These are phyloP conservation scores for Metroxylon sagu DNA, from an alignment of 176 grass and related monocot genomes.

Conservation along the genomic window DNA sequence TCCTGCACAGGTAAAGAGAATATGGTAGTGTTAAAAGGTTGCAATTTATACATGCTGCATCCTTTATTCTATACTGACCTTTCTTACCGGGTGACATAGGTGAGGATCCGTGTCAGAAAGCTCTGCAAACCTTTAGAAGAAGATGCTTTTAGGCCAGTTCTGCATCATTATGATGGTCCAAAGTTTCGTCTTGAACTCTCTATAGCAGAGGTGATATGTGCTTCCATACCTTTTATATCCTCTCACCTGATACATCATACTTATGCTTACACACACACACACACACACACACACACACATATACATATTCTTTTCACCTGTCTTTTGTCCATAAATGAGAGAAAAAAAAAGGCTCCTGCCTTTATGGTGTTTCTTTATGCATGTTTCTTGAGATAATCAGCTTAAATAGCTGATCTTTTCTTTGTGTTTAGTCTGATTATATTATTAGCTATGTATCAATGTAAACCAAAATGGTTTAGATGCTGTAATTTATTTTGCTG, in stretches of 20 bases:
- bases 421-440: no score
- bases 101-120: conserved; percentile 85
- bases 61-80: conserved; percentile 1
- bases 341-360: no score
- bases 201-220: conserved; percentile 63
- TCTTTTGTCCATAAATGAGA: no score
- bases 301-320: no score
- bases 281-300: no score
- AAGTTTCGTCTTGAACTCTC: conserved; percentile 98
- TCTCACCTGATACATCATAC: not conserved
- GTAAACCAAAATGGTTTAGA: no score
- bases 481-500: no score
- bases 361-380: no score
- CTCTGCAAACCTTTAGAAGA: conserved; percentile 93
- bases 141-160: conserved; percentile 94
- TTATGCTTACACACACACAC: no score
- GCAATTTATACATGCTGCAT: not conserved
- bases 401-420: no score
- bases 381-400: no score
- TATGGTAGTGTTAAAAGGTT: not conserved
- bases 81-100: conserved; percentile 41
- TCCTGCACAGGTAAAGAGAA: conserved; percentile 70
- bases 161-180: conserved; percentile 97
- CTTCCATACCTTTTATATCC: not conserved
- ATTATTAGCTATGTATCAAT: no score